Percentiles rank a stretch among this genome's conserved stretches.
phyloP scores from a whole-genome alignment of 2,329 filamentous ascomycete species.

The Macrophomina pseudophaseolina region DNA sequence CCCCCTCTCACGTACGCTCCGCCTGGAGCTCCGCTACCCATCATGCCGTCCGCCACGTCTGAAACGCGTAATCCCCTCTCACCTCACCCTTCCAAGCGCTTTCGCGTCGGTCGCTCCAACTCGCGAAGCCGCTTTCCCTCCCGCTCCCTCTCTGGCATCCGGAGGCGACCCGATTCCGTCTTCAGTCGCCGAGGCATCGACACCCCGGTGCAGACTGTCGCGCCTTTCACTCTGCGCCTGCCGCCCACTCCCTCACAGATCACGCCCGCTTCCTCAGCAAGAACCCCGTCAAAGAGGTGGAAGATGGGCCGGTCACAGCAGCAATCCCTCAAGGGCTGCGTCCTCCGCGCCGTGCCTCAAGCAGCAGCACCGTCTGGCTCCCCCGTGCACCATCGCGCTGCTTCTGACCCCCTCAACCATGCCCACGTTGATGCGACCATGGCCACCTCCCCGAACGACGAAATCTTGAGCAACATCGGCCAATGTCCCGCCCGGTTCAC shows the following conservation, averaged over 20 bases:
- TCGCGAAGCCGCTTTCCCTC: neutral
- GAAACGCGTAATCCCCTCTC: neutral
- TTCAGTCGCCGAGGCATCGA: conserved; percentile 42
- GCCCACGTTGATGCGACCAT: conserved; percentile 37
- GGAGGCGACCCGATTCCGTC: conserved; percentile 35
- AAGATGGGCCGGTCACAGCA: conserved; percentile 14
- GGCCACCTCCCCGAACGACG: conserved; percentile 47
- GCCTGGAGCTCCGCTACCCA: neutral
- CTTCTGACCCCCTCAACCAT: conserved; percentile 30
- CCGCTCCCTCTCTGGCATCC: neutral
- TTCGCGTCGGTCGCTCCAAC: neutral
- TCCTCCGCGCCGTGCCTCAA: conserved; percentile 43
- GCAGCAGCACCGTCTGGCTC: conserved; percentile 7
- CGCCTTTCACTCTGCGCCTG: neutral
- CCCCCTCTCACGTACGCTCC: conserved; percentile 12
- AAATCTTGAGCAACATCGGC: conserved; percentile 44
- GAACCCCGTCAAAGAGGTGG: conserved; percentile 24
- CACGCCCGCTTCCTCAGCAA: neutral
- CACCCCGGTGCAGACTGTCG: conserved; percentile 29
- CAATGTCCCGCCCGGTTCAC: conserved; percentile 33
- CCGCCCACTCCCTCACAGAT: neutral
- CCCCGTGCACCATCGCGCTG: neutral
- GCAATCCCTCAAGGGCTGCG: conserved; percentile 33
- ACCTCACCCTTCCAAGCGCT: conserved; percentile 1
- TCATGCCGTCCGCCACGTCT: neutral